phyloP scores from a whole-genome alignment of 371 early-diverging fungal genomes.

The Mortierella sp. region DNA sequence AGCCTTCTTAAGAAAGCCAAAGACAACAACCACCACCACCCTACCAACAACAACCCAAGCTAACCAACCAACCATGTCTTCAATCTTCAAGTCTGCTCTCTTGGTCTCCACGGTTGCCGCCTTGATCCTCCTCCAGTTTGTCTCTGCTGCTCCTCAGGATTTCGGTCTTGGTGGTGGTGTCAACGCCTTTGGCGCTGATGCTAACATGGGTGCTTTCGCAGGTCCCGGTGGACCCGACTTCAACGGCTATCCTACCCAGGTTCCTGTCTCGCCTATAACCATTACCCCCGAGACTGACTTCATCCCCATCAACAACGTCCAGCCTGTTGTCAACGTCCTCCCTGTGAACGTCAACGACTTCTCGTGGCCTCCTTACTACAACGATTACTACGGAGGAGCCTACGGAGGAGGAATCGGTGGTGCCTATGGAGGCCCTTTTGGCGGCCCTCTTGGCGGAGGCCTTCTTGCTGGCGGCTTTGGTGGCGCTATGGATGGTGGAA shows the following conservation, averaged over 20 bases:
- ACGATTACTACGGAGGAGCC: neutral
- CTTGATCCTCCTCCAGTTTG: neutral
- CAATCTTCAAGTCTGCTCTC: slow-evolving; percentile 21
- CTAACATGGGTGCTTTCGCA: neutral
- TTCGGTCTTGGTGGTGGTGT: neutral
- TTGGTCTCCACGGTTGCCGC: slow-evolving; percentile 13
- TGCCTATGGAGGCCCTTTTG: neutral
- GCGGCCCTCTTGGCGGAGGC: neutral
- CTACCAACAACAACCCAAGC: neutral
- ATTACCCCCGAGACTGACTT: slow-evolving; percentile 40
- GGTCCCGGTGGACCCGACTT: neutral
- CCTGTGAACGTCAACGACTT: slow-evolving; percentile 26
- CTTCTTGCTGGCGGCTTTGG: neutral
- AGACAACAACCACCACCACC: neutral
- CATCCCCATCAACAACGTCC: slow-evolving; percentile 34
- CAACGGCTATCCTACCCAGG: neutral
- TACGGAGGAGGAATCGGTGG: neutral
- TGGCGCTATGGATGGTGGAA: neutral
- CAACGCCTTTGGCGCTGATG: neutral
- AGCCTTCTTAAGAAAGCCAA: neutral
- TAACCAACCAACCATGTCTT: slow-evolving; percentile 10
- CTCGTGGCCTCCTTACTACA: slow-evolving; percentile 10
- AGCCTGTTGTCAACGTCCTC: slow-evolving; percentile 27
- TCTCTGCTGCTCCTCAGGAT: neutral
- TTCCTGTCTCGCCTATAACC: slow-evolving; percentile 26